Percentiles rank a stretch among this genome's conserved stretches.
Evolutionary conservation across 768 basidiomycete genomes (phyloP).

Genomic region (Lactifluus hygrophoroides): DNA sequence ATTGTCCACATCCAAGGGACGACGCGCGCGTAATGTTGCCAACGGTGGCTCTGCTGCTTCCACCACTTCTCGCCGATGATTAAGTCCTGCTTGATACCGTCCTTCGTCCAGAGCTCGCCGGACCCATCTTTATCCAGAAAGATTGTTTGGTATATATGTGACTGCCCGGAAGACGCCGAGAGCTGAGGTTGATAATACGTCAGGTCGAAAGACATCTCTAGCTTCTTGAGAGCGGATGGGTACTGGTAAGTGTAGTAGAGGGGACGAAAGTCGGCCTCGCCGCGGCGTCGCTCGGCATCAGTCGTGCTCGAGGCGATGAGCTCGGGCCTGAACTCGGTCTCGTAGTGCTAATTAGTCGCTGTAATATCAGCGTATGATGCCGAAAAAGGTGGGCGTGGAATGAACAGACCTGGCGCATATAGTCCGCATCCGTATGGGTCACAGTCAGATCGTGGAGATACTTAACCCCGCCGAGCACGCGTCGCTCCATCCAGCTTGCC

Average conservation of each 20-base stretch:
- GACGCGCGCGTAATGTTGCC: slow-evolving; percentile 35
- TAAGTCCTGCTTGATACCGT: slow-evolving; percentile 32
- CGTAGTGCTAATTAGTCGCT: slow-evolving; percentile 31
- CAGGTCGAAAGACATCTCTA: slow-evolving; percentile 47
- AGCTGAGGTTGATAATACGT: slow-evolving; percentile 42
- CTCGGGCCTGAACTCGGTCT: slow-evolving; percentile 30
- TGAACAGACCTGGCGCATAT: slow-evolving; percentile 36
- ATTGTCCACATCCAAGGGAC: slow-evolving; percentile 35
- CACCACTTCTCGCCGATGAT: slow-evolving; percentile 41
- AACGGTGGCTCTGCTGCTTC: slow-evolving; percentile 46
- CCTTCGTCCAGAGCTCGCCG: slow-evolving; percentile 34
- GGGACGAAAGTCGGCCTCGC: slow-evolving; percentile 30
- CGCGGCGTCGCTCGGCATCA: background rate
- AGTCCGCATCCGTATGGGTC: slow-evolving; percentile 39
- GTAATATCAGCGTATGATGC: background rate
- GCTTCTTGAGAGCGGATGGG: slow-evolving; percentile 34
- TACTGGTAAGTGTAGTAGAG: slow-evolving; percentile 42
- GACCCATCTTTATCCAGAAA: slow-evolving; percentile 38
- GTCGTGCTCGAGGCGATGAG: slow-evolving; percentile 24
- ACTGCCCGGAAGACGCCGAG: slow-evolving; percentile 26
- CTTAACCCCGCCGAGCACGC: slow-evolving; percentile 37
- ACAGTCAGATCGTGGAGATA: slow-evolving; percentile 42
- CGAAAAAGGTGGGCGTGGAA: background rate
- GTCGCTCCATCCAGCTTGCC: slow-evolving; percentile 32
- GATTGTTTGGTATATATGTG: slow-evolving; percentile 44